phyloP scores from a whole-genome alignment of 2,329 filamentous ascomycete species.

The Alternaria sp. region DNA sequence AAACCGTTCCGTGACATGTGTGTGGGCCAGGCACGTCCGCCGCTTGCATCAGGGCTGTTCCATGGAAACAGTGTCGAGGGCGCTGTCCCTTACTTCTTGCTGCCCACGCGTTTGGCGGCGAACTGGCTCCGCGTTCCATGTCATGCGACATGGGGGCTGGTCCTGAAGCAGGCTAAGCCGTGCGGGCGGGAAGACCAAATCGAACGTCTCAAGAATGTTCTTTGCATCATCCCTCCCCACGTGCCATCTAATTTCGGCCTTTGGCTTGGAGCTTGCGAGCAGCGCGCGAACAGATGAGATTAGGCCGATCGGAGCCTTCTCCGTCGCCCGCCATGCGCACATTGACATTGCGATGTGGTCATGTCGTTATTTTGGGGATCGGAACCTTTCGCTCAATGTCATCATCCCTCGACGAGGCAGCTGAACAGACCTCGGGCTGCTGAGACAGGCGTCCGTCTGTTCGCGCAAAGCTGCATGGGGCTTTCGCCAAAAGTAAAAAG shows the following conservation, averaged over 20 bases:
- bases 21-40: constrained; percentile 14
- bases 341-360: background rate
- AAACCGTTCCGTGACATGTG: constrained; percentile 20
- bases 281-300: constrained; percentile 4
- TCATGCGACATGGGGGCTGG: constrained; percentile 7
- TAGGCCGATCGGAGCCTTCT: background rate
- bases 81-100: background rate
- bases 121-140: background rate
- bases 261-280: background rate
- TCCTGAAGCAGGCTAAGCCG: constrained; percentile 20
- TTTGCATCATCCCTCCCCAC: constrained; percentile 3
- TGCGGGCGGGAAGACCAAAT: constrained; percentile 1
- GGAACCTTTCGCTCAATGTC: background rate
- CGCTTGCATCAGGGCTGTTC: constrained; percentile 13
- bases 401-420: background rate
- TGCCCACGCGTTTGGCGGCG: constrained; percentile 11
- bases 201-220: constrained; percentile 18
- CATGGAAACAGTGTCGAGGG: constrained; percentile 15
- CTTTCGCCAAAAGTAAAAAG: background rate
- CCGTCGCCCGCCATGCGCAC: background rate
- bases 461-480: background rate
- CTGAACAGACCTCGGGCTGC: background rate
- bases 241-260: constrained; percentile 18
- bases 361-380: background rate
- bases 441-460: background rate